Conservation (phyloP, 768 basidiomycete species). For the Dictyophora rubrovolvata region DNA sequence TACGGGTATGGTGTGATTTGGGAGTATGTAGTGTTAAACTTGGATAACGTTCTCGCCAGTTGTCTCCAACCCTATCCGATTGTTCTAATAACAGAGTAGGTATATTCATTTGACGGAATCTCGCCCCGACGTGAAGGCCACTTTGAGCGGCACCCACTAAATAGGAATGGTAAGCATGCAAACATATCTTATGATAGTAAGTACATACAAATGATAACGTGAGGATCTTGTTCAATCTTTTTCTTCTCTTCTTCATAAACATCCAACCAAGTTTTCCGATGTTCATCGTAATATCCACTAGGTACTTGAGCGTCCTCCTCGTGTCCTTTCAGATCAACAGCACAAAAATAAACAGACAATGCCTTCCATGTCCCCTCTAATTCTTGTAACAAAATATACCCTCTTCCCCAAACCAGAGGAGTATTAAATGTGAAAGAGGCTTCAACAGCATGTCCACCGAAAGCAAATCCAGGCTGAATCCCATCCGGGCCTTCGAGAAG, state of each 20-base stretch:
- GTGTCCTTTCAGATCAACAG: constrained; percentile 16
- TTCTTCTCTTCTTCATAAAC: constrained; percentile 7
- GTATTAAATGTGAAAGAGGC: constrained; percentile 15
- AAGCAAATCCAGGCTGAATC: background rate
- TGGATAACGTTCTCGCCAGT: constrained; percentile 34
- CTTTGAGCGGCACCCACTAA: constrained; percentile 36
- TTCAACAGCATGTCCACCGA: constrained; percentile 8
- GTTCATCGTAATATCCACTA: constrained; percentile 12
- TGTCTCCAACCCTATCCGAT: constrained; percentile 27
- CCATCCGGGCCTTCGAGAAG: constrained; percentile 11
- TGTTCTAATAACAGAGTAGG: constrained; percentile 29
- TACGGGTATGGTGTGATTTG: constrained; percentile 4
- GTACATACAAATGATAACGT: constrained; percentile 16
- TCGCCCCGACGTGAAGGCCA: constrained; percentile 33
- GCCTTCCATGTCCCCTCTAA: constrained; percentile 15
- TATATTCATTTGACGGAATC: constrained; percentile 32
- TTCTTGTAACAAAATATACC: constrained; percentile 10
- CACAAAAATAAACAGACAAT: constrained; percentile 12
- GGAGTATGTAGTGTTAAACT: constrained; percentile 31
- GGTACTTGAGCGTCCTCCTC: constrained; percentile 11
- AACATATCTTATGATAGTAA: background rate
- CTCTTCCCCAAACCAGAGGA: constrained; percentile 10
- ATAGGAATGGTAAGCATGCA: background rate
- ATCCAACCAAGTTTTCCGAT: constrained; percentile 13
- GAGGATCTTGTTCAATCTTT: constrained; percentile 13